Conservation (phyloP, 1,284 basidiomycete species). For the Ganoderma boninense region DNA sequence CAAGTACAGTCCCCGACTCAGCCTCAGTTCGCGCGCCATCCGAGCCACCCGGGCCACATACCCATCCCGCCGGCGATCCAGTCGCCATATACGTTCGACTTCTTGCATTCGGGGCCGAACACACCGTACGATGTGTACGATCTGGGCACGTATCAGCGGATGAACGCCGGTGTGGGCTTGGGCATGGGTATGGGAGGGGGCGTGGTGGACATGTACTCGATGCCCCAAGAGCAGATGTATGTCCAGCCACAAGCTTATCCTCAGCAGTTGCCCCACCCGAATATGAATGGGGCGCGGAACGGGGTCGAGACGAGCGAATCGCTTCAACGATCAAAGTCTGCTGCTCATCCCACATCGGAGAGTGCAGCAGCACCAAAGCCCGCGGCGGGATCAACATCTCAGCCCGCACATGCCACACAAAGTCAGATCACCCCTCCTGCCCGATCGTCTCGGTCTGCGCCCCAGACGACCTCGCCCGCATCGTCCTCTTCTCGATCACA, state of each 20-base stretch:
- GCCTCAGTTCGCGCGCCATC: neutral
- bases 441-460: constrained; percentile 9
- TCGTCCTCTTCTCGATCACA: constrained; percentile 27
- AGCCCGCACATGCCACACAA: neutral
- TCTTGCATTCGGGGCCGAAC: constrained; percentile 47
- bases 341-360: neutral
- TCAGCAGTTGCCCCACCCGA: neutral
- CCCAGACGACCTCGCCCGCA: constrained; percentile 10
- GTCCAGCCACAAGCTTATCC: constrained; percentile 10
- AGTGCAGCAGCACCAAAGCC: neutral
- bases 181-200: constrained; percentile 10
- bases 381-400: neutral
- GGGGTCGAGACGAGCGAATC: neutral
- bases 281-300: neutral
- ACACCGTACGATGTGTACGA: constrained; percentile 52
- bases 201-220: neutral
- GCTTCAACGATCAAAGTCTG: neutral
- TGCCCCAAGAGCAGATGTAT: constrained; percentile 8
- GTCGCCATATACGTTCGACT: constrained; percentile 42
- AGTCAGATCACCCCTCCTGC: constrained; percentile 10
- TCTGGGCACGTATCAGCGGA: constrained; percentile 28
- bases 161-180: constrained; percentile 28
- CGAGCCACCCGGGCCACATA: constrained; percentile 40
- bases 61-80: constrained; percentile 40
- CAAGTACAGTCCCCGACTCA: constrained; percentile 16